These are phyloP conservation scores for Psilocybe cubensis DNA, from an alignment of 768 basidiomycete species.

Conservation along the genomic window DNA sequence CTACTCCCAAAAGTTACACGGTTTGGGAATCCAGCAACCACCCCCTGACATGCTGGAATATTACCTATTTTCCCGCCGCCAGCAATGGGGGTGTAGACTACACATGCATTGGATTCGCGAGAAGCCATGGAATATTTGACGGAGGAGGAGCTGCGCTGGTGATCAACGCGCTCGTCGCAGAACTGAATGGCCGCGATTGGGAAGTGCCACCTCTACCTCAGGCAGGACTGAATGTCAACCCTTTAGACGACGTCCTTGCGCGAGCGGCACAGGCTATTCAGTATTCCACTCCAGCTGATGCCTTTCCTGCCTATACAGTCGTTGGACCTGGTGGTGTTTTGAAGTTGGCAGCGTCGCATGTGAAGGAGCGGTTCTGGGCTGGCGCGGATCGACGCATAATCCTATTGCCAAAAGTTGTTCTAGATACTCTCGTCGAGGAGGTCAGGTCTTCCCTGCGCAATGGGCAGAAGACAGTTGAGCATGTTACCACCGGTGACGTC, in stretches of 20 bases:
- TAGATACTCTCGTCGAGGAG: conserved; percentile 30
- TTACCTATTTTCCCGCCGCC: conserved; percentile 42
- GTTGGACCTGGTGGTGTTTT: conserved; percentile 32
- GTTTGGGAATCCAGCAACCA: conserved; percentile 34
- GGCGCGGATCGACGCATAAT: conserved; percentile 37
- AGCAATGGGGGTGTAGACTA: conserved; percentile 29
- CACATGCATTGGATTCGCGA: conserved; percentile 44
- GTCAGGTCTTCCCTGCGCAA: conserved; percentile 28
- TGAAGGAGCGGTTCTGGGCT: conserved; percentile 39
- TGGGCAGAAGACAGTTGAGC: conserved; percentile 14
- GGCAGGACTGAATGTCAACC: conserved; percentile 36
- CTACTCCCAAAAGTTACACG: conserved; percentile 40
- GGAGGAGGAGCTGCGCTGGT: conserved; percentile 41
- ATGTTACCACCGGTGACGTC: conserved; percentile 40
- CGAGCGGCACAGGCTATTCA: conserved; percentile 11
- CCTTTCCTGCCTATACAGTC: conserved; percentile 26
- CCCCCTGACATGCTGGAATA: conserved; percentile 47
- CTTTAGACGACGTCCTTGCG: conserved; percentile 33
- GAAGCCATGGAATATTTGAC: conserved; percentile 46
- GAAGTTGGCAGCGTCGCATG: conserved; percentile 37
- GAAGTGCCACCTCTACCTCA: conserved; percentile 34
- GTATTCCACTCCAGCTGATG: conserved; percentile 14
- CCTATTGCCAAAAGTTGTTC: conserved; percentile 33
- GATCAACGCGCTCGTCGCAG: conserved; percentile 40
- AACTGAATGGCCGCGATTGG: conserved; percentile 42